Evolutionary conservation across 75 land plant genomes (phyloP).

Genomic region (Adiantum capillusveneris): DNA sequence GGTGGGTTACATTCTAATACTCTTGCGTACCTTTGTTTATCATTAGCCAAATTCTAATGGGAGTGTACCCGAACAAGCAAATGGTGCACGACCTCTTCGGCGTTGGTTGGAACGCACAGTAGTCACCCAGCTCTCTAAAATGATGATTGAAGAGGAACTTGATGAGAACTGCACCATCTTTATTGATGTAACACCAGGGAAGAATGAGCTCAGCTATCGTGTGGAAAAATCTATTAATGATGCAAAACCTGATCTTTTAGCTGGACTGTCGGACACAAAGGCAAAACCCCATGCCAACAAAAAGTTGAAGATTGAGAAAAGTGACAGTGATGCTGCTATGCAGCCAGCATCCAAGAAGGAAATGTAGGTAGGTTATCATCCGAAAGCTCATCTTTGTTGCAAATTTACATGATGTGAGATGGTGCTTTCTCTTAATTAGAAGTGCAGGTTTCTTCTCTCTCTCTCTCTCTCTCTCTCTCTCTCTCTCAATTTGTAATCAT

Average conservation of each 20-base stretch:
- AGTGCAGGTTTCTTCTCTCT: too few relatives aligned
- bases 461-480: too few relatives aligned
- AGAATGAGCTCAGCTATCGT: slow-evolving; percentile 32
- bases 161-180: slow-evolving; percentile 92
- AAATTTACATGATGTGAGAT: too few relatives aligned
- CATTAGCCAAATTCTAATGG: too few relatives aligned
- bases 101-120: slow-evolving; percentile 96
- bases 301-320: slow-evolving; percentile 76
- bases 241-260: slow-evolving; percentile 63
- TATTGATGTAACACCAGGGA: slow-evolving; percentile 53
- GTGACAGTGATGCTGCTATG: slow-evolving; percentile 61
- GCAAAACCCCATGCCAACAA: slow-evolving; percentile 35
- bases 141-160: slow-evolving; percentile 78
- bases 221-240: slow-evolving; percentile 62
- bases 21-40: too few relatives aligned
- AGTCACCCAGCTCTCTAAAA: slow-evolving; percentile 79
- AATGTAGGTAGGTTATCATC: too few relatives aligned
- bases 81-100: slow-evolving; percentile 90
- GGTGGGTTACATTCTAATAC: too few relatives aligned
- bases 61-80: slow-evolving; percentile 74
- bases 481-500: too few relatives aligned
- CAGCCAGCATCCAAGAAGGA: too few relatives aligned
- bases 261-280: slow-evolving; percentile 40
- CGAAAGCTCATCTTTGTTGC: too few relatives aligned
- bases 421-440: too few relatives aligned